Percentiles rank a stretch among this genome's conserved stretches.
Evolutionary conservation across 352 stramenopile species (phyloP).

Genomic region (Phytophthora crassamura): DNA sequence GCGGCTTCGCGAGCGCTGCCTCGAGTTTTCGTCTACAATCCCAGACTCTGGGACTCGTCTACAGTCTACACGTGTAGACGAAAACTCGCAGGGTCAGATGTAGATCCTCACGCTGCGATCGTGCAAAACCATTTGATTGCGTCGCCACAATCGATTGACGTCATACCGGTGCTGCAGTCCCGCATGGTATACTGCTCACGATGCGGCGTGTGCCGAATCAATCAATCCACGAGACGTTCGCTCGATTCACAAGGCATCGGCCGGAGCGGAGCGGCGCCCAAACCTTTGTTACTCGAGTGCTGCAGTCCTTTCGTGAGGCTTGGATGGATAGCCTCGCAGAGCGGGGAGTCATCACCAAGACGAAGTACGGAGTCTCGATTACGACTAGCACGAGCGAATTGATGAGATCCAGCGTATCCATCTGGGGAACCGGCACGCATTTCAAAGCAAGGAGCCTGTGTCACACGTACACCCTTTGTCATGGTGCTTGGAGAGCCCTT

Average conservation of each 20-base stretch:
- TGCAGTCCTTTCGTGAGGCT: no score
- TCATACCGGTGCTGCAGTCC: background rate
- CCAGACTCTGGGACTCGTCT: no score
- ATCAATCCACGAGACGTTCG: background rate
- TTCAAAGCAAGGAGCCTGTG: background rate
- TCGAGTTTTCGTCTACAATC: no score
- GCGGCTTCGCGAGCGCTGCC: no score
- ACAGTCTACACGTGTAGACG: no score
- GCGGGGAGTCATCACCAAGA: background rate
- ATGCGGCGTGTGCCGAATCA: background rate
- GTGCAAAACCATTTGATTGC: background rate
- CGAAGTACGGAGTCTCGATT: background rate
- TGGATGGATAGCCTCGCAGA: background rate
- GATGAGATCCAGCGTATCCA: conserved; percentile 2
- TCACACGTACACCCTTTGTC: no score
- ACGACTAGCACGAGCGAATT: background rate
- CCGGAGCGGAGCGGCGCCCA: no score
- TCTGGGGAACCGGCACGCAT: background rate
- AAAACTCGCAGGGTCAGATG: no score
- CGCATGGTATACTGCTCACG: background rate
- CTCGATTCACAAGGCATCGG: background rate
- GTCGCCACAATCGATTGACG: background rate
- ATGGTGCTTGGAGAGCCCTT: no score
- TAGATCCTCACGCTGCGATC: no score
- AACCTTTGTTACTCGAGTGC: no score